Evolutionary conservation across 352 stramenopile species (phyloP).

Genomic region (Plasmopara viticola): DNA sequence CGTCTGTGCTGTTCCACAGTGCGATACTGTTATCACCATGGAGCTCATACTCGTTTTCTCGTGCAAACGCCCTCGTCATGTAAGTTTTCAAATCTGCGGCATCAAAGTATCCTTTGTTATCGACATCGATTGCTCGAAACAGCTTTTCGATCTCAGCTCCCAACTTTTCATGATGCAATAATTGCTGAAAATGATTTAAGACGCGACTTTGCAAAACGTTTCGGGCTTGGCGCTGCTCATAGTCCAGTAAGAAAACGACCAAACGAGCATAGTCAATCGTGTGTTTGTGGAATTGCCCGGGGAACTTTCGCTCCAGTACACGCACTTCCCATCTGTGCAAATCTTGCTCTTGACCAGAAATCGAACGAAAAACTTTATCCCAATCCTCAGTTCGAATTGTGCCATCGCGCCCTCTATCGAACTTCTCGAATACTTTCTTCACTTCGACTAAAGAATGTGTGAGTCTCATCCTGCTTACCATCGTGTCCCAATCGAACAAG

Average conservation of each 20-base stretch:
- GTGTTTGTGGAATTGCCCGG: conserved; percentile 2
- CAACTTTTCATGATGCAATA: conserved; percentile 12
- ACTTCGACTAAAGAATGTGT: conserved; percentile 35
- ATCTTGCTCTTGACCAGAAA: conserved; percentile 5
- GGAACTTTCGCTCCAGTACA: conserved; percentile 36
- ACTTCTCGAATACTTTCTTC: conserved; percentile 39
- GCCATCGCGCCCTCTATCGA: conserved; percentile 39
- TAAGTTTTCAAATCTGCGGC: conserved; percentile 24
- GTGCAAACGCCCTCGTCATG: conserved; percentile 4
- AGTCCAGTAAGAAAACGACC: conserved; percentile 43
- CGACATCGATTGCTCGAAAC: conserved; percentile 30
- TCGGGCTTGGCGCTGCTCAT: conserved; percentile 24
- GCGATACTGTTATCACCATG: not conserved
- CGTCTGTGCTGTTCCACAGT: conserved; percentile 16
- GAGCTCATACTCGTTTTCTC: not conserved
- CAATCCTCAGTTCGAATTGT: conserved; percentile 37
- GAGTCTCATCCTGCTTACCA: conserved; percentile 23
- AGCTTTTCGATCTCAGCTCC: conserved; percentile 27
- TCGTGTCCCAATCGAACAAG: conserved; percentile 37
- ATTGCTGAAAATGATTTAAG: conserved; percentile 18
- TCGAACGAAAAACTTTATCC: conserved; percentile 37
- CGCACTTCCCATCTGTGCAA: conserved; percentile 38
- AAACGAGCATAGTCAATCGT: conserved; percentile 44
- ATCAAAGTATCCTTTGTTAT: conserved; percentile 44
- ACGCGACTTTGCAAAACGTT: conserved; percentile 20